Base-by-base conservation (phyloP, 2,329 filamentous ascomycete species). In the Knufia fluminis region DNA sequence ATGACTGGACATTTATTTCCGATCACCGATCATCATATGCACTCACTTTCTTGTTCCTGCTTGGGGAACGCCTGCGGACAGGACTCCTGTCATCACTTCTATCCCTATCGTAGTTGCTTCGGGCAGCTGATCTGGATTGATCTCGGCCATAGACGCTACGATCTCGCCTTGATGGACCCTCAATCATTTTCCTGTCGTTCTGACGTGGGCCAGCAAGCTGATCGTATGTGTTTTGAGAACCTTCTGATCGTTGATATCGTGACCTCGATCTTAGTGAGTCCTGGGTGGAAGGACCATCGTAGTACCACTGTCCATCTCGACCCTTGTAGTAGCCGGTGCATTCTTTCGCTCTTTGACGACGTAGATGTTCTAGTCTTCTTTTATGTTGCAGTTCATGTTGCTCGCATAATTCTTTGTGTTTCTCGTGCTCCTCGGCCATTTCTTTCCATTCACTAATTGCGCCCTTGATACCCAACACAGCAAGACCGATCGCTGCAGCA, bases 391-490 rank as follows among this genome's bases (percentile, higher is more conserved):
- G 52, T 61, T 71, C 68, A 48, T 71, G 68, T 57, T 75, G 67
- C 32, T 68, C 59, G 54, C 77, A 71, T 51, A 82, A 73, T 53
- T 80, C 72, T 48, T 72, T 69, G 51, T 74, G 74, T 59, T 75
- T 72, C 55, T 74, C 74, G 53, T 78, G 72, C 63, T 82, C 75
- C 64, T 82, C 75, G 50, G 78, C 76, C 64, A 80, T 80, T 61
- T 83, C 78, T 64, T 83, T 81, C 78, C 82, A 84, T 63, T 83
- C 80, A 3, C 71, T 72, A 60, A 79, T 73, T 8, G 81, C 80
- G 49, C 77, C 76, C 63, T 83, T 83, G 69, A 85, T 81, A 62
- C 82, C 80, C 45, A 84, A 69, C n/a, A 79, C 80, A 20, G 81
- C 80, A 58, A 85, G 78, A 54, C 80, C 80, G 26, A 85, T 71